Evolutionary conservation across 2,329 filamentous ascomycete species (phyloP), one percentile per base, ranked within the genome.

Genomic region (Alternaria brassicicola): DNA sequence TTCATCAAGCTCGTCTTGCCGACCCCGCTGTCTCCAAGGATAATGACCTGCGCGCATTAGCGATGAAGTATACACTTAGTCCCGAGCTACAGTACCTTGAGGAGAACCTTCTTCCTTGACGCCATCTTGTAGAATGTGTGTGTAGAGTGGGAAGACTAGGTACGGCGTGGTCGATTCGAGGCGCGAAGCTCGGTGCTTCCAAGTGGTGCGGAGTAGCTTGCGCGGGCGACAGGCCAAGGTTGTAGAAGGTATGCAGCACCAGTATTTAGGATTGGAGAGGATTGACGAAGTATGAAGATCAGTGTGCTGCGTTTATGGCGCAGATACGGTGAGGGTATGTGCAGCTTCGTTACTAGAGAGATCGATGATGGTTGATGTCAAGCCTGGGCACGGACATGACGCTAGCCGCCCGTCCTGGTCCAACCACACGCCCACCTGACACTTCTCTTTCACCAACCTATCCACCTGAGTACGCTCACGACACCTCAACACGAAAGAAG

Each of bases 1-100:
- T 99, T 99, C 95, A 99, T 99, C 87, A 99, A 88, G 81, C 93
- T 97, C 62, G 95, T 99, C 86, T 99, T 99, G 79, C 95, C 95
- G 63, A 99, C 95, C 82, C 95, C 95, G 80, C 94, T 98, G 80
- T 99, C 95, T 72, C 95, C 95, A 71, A 99, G 89, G 81, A 99
- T 98, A 76, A 99, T 99, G 76, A 99, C 93, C 94, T 98, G 55
- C 31, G 47, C 49, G 52, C 59, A 52, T 74, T 51, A 74, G 67
- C 42, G 3, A 26, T 7, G 33, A 3, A 17, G 21, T 17, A 1
- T n/a, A 31, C n/a, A 5, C 41, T 17, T 10, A 6, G 5, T 2
- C 4, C 6, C 9, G 19, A 57, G 52, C 52, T 59, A 38, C 13
- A 76, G 68, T 83, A 94, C 91, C 89, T 95, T 95, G 78, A 95